Percentiles rank a stretch among this genome's conserved stretches.
These are phyloP conservation scores for Chrysanthemum makinoi DNA, from an alignment of 129 eudicot genomes.

Conservation along the genomic window DNA sequence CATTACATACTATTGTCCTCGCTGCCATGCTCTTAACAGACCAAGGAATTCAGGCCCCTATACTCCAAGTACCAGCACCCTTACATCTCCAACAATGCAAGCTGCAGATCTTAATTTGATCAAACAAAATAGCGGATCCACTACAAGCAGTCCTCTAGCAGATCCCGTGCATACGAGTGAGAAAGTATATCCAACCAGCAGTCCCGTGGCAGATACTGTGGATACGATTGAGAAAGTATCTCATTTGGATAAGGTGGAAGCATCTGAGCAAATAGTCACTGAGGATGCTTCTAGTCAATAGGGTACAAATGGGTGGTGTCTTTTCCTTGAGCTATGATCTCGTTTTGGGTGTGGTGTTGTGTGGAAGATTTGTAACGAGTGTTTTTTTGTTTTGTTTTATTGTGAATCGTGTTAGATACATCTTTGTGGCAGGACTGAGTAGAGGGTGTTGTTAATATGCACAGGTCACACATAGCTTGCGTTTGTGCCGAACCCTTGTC, in stretches of 20 bases:
- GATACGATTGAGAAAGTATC: slow-evolving; percentile 22
- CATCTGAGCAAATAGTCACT: not conserved
- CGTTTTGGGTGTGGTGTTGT: slow-evolving; percentile 6
- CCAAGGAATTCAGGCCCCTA: slow-evolving; percentile 47
- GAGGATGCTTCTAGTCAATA: slow-evolving; percentile 21
- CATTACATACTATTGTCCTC: slow-evolving; percentile 88
- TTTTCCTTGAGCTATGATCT: not conserved
- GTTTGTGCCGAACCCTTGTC: not conserved
- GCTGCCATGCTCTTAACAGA: slow-evolving; percentile 75
- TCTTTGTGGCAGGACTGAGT: slow-evolving; percentile 15
- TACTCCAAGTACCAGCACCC: slow-evolving; percentile 35
- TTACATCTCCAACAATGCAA: slow-evolving; percentile 25
- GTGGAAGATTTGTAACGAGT: not conserved
- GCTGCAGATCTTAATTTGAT: slow-evolving; percentile 15
- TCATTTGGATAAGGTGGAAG: slow-evolving; percentile 30
- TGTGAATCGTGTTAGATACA: slow-evolving; percentile 7
- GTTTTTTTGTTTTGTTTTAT: not conserved
- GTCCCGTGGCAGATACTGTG: slow-evolving; percentile 3
- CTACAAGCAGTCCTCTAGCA: slow-evolving; percentile 11
- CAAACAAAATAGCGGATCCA: slow-evolving; percentile 16
- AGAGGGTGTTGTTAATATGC: slow-evolving; percentile 11
- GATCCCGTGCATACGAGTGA: slow-evolving; percentile 1
- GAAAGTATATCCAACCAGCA: slow-evolving; percentile 2
- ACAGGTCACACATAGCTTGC: not conserved
- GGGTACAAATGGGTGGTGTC: not conserved